Evolutionary conservation across 257 asterid genomes (phyloP), one percentile per base, ranked within the genome.

Genomic region (Prunella vulgaris): DNA sequence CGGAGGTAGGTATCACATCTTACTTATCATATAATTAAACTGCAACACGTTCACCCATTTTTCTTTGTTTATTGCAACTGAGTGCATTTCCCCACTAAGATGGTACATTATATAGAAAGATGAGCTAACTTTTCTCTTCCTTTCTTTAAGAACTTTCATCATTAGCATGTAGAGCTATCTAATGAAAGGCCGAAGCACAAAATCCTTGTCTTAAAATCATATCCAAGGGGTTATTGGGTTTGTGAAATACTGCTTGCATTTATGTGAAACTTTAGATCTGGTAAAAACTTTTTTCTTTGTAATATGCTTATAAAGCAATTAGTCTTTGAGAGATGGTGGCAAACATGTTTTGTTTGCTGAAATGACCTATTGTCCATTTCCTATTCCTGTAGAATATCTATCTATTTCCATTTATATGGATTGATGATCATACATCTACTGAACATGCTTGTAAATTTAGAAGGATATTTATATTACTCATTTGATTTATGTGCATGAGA

Each of bases 1-100:
- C 84, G 86, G 91, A 94, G 97, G 99, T 94, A 75, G 65, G 58
- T 64, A 14, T 73, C 63, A 62, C 27, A 57, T 69, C 71, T 81
- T 71, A 25, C 21, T 48, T 35, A 58, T 52, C 65, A 67, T 61
- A 64, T 18, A 46, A 57, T 27, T 64, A 17, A 66, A 28, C 54
- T 65, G 66, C 70, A 30, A 66, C 59, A 49, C 58, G 10, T 54
- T 68, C 14, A 13, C 66, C 74, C 30, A 49, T 52, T 18, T 60
- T 21, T n/a, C 15, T 64, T 62, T 24, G 32, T 30, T 27, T 40
- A 13, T 68, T 15, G 51, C 64, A 40, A 49, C 24, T 22, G 28
- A 44, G 49, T 76, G 59, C 66, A 68, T 75, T 63, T 71, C 61
- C 44, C 42, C 18, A 35, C 37, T 25, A 21, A 69, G 53, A 52